Conservation (phyloP, 2,329 filamentous ascomycete genomes). For the Neofusicoccum ribis region DNA sequence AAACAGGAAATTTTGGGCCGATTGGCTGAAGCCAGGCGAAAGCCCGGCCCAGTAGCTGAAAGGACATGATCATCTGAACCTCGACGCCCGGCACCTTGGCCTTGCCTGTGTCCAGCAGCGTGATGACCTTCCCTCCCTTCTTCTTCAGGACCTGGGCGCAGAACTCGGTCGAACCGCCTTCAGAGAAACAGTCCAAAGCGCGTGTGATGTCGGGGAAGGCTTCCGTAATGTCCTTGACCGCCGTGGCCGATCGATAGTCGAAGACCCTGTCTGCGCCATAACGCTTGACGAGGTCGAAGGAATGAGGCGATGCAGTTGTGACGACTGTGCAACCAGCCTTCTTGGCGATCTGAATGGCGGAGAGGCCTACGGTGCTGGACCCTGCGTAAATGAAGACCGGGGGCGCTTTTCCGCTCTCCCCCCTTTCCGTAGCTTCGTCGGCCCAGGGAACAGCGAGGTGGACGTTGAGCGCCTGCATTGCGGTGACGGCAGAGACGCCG, state of each 20-base stretch:
- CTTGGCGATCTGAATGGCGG: constrained; percentile 48
- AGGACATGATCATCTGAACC: constrained; percentile 28
- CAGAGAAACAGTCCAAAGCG: background rate
- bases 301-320: constrained; percentile 44
- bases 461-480: background rate
- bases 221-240: constrained; percentile 9
- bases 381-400: constrained; percentile 54
- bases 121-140: constrained; percentile 33
- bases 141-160: constrained; percentile 3
- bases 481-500: background rate
- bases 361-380: constrained; percentile 47
- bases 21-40: constrained; percentile 31
- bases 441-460: constrained; percentile 21
- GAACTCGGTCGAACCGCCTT: background rate
- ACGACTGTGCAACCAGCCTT: constrained; percentile 50
- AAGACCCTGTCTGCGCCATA: constrained; percentile 35
- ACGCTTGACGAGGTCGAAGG: constrained; percentile 44
- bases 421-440: background rate
- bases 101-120: constrained; percentile 26
- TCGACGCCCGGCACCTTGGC: constrained; percentile 24
- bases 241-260: background rate
- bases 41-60: constrained; percentile 26
- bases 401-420: background rate
- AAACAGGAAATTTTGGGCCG: constrained; percentile 33
- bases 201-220: constrained; percentile 2